Percentiles rank a stretch among this genome's conserved stretches.
phyloP scores from a whole-genome alignment of 768 basidiomycete genomes.

The Rhodotorula sphaerocarpa region DNA sequence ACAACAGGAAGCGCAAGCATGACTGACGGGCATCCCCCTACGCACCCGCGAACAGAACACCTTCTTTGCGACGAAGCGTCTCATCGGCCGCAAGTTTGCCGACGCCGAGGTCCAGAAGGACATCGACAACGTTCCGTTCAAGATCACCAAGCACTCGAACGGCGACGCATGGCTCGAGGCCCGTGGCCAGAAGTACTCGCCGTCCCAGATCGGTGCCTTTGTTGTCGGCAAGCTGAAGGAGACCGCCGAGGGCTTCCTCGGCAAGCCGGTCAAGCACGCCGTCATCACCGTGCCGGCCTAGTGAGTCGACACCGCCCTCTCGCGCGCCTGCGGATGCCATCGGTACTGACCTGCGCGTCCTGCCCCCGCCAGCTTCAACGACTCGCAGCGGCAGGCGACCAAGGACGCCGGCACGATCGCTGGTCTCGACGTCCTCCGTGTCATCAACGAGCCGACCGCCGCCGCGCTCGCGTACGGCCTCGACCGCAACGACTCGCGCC shows the following conservation, averaged over 20 bases:
- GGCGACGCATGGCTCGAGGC: slow-evolving; percentile 63
- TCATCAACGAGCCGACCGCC: slow-evolving; percentile 98
- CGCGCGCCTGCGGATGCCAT: too few relatives aligned
- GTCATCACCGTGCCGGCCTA: slow-evolving; percentile 10
- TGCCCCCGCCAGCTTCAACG: slow-evolving; percentile 70
- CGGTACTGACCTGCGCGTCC: slow-evolving; percentile 79
- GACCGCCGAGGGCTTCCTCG: slow-evolving; percentile 85
- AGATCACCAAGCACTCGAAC: slow-evolving; percentile 54
- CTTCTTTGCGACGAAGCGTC: slow-evolving; percentile 55
- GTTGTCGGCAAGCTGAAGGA: slow-evolving; percentile 85
- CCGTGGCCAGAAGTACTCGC: slow-evolving; percentile 67
- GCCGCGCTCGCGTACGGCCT: slow-evolving; percentile 97
- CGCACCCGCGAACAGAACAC: slow-evolving; percentile 63
- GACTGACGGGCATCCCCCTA: background rate
- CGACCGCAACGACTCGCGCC: slow-evolving; percentile 64
- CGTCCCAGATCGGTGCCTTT: slow-evolving; percentile 47
- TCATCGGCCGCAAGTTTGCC: slow-evolving; percentile 85
- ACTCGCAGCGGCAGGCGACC: slow-evolving; percentile 97
- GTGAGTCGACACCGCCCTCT: too few relatives aligned
- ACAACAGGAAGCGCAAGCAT: background rate
- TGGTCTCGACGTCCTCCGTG: slow-evolving; percentile 91
- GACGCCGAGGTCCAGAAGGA: slow-evolving; percentile 93
- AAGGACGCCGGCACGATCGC: slow-evolving; percentile 97
- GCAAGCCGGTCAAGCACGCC: slow-evolving; percentile 87
- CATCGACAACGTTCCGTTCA: slow-evolving; percentile 53